These are phyloP conservation scores for Trebouxia gelatinosa DNA, from an alignment of 163 green algal species.

Conservation along the genomic window DNA sequence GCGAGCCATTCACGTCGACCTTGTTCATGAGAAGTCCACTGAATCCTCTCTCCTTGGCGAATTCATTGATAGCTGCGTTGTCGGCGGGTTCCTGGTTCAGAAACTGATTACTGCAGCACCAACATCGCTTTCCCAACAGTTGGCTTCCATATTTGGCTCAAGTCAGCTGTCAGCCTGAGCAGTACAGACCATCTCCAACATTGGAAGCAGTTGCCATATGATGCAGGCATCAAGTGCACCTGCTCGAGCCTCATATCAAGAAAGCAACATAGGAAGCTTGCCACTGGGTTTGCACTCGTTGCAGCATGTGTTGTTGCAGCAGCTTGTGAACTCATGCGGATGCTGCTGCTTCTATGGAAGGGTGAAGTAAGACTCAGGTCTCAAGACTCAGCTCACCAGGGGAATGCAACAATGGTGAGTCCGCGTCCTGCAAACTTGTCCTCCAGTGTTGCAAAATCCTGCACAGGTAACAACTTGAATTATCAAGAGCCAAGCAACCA, in stretches of 20 bases:
- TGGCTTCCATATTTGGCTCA: too few relatives aligned
- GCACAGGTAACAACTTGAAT: too few relatives aligned
- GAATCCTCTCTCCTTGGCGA: constrained; percentile 10
- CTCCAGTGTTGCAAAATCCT: constrained; percentile 22
- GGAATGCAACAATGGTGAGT: constrained; percentile 10
- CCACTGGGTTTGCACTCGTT: too few relatives aligned
- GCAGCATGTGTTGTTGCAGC: too few relatives aligned
- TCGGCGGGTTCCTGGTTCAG: not conserved
- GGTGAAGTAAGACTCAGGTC: not conserved
- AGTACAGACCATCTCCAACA: too few relatives aligned
- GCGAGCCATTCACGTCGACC: constrained; percentile 22
- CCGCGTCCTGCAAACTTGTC: constrained; percentile 6
- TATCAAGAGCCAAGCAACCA: too few relatives aligned
- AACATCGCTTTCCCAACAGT: too few relatives aligned
- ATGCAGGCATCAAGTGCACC: too few relatives aligned
- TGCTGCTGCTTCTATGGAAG: too few relatives aligned
- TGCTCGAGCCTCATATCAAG: too few relatives aligned
- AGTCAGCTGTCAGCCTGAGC: too few relatives aligned
- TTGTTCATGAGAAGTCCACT: constrained; percentile 25
- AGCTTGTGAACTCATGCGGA: not conserved
- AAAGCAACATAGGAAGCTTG: too few relatives aligned
- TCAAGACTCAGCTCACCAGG: not conserved
- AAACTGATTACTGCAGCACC: not conserved
- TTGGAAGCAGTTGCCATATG: not conserved
- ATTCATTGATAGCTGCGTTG: not conserved